Conservation (phyloP, 2,329 filamentous ascomycete genomes). For the Ophiostoma fasciatum region DNA sequence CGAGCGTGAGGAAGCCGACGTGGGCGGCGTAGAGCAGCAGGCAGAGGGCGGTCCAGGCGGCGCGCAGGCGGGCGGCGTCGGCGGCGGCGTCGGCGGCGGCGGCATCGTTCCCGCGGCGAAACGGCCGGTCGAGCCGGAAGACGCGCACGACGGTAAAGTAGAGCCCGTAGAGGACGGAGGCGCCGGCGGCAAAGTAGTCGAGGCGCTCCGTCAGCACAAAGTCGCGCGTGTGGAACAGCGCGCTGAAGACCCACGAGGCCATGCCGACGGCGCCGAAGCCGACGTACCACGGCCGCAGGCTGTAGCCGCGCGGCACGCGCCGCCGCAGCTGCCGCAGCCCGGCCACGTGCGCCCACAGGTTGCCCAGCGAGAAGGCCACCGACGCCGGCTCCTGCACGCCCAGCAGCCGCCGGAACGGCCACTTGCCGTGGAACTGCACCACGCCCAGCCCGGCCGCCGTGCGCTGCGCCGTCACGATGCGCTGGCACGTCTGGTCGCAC, state of each 20-base stretch:
- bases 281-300: constrained; percentile 68
- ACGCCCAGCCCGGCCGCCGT: constrained; percentile 50
- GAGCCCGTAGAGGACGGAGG: constrained; percentile 76
- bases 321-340: constrained; percentile 59
- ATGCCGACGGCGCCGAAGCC: constrained; percentile 68
- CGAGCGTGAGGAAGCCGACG: constrained; percentile 69
- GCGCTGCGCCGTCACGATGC: constrained; percentile 67
- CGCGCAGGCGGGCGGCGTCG: constrained; percentile 39
- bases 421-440: constrained; percentile 96
- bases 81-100: too few species aligned
- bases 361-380: constrained; percentile 84
- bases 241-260: constrained; percentile 73
- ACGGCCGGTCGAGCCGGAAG: constrained; percentile 54
- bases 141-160: constrained; percentile 75
- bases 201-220: constrained; percentile 77
- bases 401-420: constrained; percentile 82
- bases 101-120: too few species aligned
- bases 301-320: constrained; percentile 56
- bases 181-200: constrained; percentile 91
- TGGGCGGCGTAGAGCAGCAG: constrained; percentile 57
- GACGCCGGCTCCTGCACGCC: constrained; percentile 93
- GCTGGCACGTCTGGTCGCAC: constrained; percentile 97
- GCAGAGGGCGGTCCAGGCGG: constrained; percentile 65
- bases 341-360: constrained; percentile 70
- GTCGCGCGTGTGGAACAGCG: constrained; percentile 86